Base-by-base conservation (phyloP, 2,329 filamentous ascomycete genomes). In the Paracoccidioides lutzii region DNA sequence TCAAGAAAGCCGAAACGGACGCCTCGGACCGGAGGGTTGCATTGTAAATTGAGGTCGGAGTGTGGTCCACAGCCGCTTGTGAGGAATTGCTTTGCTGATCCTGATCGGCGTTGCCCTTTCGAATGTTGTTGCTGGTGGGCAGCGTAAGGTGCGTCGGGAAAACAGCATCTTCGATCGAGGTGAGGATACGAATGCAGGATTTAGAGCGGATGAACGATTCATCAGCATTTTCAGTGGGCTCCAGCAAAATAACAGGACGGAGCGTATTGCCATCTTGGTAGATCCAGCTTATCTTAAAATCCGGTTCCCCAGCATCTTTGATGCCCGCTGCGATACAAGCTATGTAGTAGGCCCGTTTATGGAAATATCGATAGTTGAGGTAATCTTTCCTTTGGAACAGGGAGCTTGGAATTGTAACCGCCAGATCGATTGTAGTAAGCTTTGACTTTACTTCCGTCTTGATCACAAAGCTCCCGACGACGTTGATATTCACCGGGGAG, bases 341-440 rank as follows among this genome's bases (percentile, higher is more conserved):
- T 52, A 97, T 75, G 66, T 94, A 97, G 71, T 91, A 97, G 10
- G 93, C 87, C 60, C 90, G 79, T 65, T 95, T 94, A 73, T 96
- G 90, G 67, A 96, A 95, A 73, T 95, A 97, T 59, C 93, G 82
- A 75, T 93, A 80, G 69, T 95, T 90, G 52, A 90, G 78, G 68
- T 91, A 96, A 71, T 98, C 93, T 72, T 97, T 97, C 46, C 94
- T 88, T 66, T 95, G 89, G 64, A 97, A 90, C 10, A 95, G 72
- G 0, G 79, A 73, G 56, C 75, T 63, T 4, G 93, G 91, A 82
- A 98, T 94, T 50, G 87, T 86, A 14, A 95, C 82, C 5, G 91
- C 83, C 78, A 97, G 81, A 69, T 97, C 91, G 58, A 96, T 77
- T 14, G 79, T 76, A 32, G 59, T 58, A 68, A 70, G 51, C 73